Evolutionary conservation across 2,329 filamentous ascomycete species (phyloP).

Genomic region (Aspergillus sp.): DNA sequence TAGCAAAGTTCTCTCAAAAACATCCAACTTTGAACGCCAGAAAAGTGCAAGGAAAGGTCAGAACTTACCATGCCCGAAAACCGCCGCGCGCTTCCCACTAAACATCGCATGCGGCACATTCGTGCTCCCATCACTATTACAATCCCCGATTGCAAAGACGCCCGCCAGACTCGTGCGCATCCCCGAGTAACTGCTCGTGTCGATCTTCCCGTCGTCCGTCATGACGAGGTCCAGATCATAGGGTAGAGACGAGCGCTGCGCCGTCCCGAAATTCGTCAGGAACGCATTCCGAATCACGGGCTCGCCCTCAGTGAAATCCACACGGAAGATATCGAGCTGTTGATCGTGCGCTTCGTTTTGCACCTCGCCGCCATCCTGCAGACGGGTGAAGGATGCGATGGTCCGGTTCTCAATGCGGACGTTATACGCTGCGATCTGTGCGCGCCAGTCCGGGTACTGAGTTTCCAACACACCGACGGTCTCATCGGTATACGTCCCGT

Average conservation of each 20-base stretch:
- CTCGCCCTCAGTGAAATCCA: constrained; percentile 56
- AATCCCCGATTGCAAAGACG: constrained; percentile 64
- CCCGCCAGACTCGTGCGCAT: constrained; percentile 58
- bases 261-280: constrained; percentile 54
- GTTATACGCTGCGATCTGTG: constrained; percentile 56
- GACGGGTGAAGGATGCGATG: constrained; percentile 54
- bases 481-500: constrained; percentile 59
- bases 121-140: constrained; percentile 63
- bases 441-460: constrained; percentile 53
- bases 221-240: constrained; percentile 54
- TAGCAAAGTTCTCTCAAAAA: not conserved
- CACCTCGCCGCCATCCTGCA: constrained; percentile 39
- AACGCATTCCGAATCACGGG: constrained; percentile 57
- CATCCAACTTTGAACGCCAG: not conserved
- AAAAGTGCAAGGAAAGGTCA: not conserved
- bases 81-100: constrained; percentile 62
- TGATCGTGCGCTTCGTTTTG: constrained; percentile 33
- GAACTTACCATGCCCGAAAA: constrained; percentile 60
- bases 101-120: constrained; percentile 67
- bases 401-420: constrained; percentile 62
- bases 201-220: constrained; percentile 50
- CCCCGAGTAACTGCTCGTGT: constrained; percentile 47
- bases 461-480: constrained; percentile 36
- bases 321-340: constrained; percentile 60
- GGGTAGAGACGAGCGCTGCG: constrained; percentile 56